Evolutionary conservation across 371 early-diverging fungal genomes (phyloP), one percentile per base, ranked within the genome.

Genomic region (Umbelopsis sp.): DNA sequence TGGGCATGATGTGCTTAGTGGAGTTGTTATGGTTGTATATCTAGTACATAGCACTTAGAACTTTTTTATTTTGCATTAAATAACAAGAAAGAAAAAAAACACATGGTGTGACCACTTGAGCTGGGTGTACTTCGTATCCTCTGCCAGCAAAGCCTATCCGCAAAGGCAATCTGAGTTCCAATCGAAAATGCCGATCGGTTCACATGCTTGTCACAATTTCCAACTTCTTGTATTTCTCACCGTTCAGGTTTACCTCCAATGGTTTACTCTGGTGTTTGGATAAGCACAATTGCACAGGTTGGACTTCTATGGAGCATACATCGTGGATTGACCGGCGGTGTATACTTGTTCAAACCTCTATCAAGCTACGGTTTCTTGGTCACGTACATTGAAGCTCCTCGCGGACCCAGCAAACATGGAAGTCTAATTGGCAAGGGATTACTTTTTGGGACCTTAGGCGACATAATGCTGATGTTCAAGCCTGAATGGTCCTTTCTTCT

Each of bases 1-100:
- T 74, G 74, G 74, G 53, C 16, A 74, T 74, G 66, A 74, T 74
- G 74, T 71, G 74, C 41, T 52, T 74, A 41, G 74, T 74, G 18
- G 74, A 74, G 44, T 65, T 37, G 18, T n/a, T 37, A 16, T 70
- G 65, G 44, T 16, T 6, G 25, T 44, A 20, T 38, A 4, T 14
- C 16, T 51, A 29, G 24, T 2, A 29, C 29, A 29, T 29, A 29
- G 29, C 29, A 29, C 4, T 29, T 29, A 5, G 7, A 41, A 41
- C 10, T 1, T 41, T 41, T 41, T 7, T 10, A 5, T 41, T 10
- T 10, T 41, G 41, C 41, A 12, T 41, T 7, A 41, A 41, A 41
- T 7, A 7, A 41, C 41, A 12, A 41, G 41, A 5, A 41, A 2
- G 7, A 41, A 41, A 41, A 41, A 4, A 41, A 41, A 41, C 0